phyloP scores from a whole-genome alignment of 768 basidiomycete genomes.

The Peribolospora baueri region DNA sequence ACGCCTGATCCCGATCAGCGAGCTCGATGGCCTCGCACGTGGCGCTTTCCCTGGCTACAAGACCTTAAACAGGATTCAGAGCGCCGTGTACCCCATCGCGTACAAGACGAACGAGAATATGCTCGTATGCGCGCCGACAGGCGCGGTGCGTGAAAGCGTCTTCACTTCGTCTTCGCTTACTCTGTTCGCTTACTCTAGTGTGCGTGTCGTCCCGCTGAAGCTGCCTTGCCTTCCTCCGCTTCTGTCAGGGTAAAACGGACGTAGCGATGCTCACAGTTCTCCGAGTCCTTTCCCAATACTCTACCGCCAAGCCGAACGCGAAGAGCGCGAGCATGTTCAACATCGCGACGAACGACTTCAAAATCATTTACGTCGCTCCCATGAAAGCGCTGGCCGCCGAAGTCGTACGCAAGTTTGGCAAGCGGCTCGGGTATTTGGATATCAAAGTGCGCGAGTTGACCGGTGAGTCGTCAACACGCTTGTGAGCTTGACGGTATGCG shows the following conservation, averaged over 20 bases:
- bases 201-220: not conserved
- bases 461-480: constrained; percentile 25
- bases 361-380: constrained; percentile 94
- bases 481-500: not conserved
- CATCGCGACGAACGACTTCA: constrained; percentile 36
- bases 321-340: constrained; percentile 1
- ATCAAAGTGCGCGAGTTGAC: constrained; percentile 77
- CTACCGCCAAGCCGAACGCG: constrained; percentile 9
- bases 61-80: constrained; percentile 77
- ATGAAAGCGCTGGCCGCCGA: constrained; percentile 97
- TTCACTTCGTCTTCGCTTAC: not conserved
- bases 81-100: constrained; percentile 76
- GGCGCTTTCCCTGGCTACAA: constrained; percentile 75
- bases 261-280: constrained; percentile 84
- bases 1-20: constrained; percentile 39
- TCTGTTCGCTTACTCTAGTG: not conserved
- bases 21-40: constrained; percentile 48
- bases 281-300: constrained; percentile 57
- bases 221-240: not conserved
- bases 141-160: constrained; percentile 41
- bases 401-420: constrained; percentile 78
- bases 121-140: constrained; percentile 87
- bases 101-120: constrained; percentile 92
- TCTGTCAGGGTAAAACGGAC: constrained; percentile 80
- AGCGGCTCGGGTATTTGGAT: constrained; percentile 62